phyloP scores from a whole-genome alignment of 2,329 filamentous ascomycete genomes.

The Penicillium frequentans region DNA sequence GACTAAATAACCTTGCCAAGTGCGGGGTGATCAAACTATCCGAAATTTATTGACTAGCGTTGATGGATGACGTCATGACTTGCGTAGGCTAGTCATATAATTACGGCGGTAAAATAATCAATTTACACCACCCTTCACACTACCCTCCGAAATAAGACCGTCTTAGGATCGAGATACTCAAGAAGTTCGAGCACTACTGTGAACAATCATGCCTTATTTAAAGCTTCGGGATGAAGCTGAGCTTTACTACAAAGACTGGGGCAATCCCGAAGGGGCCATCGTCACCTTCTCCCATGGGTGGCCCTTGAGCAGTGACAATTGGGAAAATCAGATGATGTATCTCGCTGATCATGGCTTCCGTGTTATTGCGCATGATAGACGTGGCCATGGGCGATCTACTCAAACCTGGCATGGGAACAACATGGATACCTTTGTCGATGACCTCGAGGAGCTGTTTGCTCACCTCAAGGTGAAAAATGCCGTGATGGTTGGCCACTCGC shows the following conservation, averaged over 20 bases:
- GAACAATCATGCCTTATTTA: constrained; percentile 28
- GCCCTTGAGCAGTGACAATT: constrained; percentile 43
- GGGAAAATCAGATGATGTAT: constrained; percentile 43
- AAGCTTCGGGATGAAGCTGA: constrained; percentile 40
- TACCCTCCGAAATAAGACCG: too few relatives aligned
- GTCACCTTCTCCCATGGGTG: constrained; percentile 43
- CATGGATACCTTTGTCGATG: constrained; percentile 43
- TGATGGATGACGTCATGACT: too few relatives aligned
- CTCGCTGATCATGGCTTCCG: constrained; percentile 39
- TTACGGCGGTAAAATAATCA: too few relatives aligned
- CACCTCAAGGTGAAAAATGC: constrained; percentile 36
- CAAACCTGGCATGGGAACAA: constrained; percentile 44
- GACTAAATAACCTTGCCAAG: too few relatives aligned
- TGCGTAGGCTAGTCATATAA: too few relatives aligned
- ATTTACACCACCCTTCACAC: too few relatives aligned
- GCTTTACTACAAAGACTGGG: constrained; percentile 48
- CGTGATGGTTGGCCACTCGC: constrained; percentile 42
- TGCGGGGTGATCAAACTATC: too few relatives aligned
- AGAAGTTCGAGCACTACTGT: too few relatives aligned
- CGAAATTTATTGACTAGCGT: too few relatives aligned
- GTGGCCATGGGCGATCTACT: constrained; percentile 42
- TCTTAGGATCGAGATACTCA: too few relatives aligned
- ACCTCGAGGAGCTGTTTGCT: constrained; percentile 38
- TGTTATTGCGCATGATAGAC: constrained; percentile 35
- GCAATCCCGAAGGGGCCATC: constrained; percentile 33